Evolutionary conservation across 2,329 filamentous ascomycete genomes (phyloP).

Genomic region (Sclerotinia trifoliorum): DNA sequence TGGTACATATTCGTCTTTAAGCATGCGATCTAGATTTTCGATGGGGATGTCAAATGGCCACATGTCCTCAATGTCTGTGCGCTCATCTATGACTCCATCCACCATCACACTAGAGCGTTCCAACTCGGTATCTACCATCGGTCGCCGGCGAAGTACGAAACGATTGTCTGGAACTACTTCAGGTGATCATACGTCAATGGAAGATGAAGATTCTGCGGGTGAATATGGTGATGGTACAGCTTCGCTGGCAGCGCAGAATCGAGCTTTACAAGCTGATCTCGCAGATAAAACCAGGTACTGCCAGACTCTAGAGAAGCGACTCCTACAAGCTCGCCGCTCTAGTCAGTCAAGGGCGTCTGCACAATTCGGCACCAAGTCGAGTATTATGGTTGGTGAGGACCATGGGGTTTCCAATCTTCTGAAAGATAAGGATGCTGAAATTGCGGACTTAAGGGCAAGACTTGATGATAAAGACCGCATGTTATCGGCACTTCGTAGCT

Average conservation of each 20-base stretch:
- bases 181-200: constrained; percentile 32
- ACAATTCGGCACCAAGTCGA: constrained; percentile 62
- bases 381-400: constrained; percentile 73
- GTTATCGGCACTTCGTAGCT: constrained; percentile 80
- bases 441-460: constrained; percentile 82
- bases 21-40: constrained; percentile 63
- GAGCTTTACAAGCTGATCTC: constrained; percentile 89
- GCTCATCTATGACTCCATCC: constrained; percentile 70
- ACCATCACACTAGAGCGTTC: constrained; percentile 57
- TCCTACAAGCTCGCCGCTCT: constrained; percentile 84
- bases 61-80: constrained; percentile 54
- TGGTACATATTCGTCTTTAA: constrained; percentile 67
- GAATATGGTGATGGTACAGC: constrained; percentile 87
- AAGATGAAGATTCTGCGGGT: constrained; percentile 70
- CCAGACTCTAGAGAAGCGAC: constrained; percentile 83
- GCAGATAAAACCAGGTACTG: constrained; percentile 98
- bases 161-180: constrained; percentile 29
- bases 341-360: constrained; percentile 86
- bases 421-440: constrained; percentile 89
- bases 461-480: constrained; percentile 95
- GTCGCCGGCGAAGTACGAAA: constrained; percentile 31
- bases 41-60: constrained; percentile 42
- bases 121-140: constrained; percentile 49
- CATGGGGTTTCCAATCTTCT: constrained; percentile 70
- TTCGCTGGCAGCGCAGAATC: constrained; percentile 78